A percentile compares a stretch with the other conserved stretches of the same genome.
Evolutionary conservation across 1,284 basidiomycete species (phyloP).

Genomic region (Trametes pubescens): DNA sequence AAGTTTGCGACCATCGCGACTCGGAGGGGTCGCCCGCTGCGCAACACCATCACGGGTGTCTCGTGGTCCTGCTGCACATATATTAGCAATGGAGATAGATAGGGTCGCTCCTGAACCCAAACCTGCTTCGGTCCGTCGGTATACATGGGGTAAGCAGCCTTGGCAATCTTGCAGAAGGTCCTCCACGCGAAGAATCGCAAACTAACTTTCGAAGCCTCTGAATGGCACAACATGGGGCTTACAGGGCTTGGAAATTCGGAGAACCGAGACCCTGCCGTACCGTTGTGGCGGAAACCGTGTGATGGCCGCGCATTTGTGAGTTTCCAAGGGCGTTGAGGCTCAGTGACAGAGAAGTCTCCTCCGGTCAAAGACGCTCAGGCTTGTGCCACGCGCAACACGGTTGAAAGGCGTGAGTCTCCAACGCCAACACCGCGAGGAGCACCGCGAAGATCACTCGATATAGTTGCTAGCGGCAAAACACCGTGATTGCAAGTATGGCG

Average conservation of each 20-base stretch:
- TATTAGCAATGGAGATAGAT: background rate
- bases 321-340: background rate
- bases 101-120: too few species aligned
- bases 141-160: too few species aligned
- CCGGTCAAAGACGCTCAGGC: background rate
- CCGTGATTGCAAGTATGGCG: too few species aligned
- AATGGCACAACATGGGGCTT: background rate
- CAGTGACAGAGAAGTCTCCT: background rate
- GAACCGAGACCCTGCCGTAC: background rate
- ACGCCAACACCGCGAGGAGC: too few species aligned
- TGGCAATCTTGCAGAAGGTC: too few species aligned
- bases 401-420: background rate
- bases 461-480: too few species aligned
- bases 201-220: too few species aligned
- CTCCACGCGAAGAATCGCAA: too few species aligned
- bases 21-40: too few species aligned
- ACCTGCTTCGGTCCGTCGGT: too few species aligned
- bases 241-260: background rate
- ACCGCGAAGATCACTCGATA: too few species aligned
- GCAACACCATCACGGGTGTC: background rate
- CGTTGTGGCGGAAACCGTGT: background rate
- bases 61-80: background rate
- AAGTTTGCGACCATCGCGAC: background rate
- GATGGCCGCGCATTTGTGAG: background rate
- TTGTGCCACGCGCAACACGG: background rate